Percentiles rank a stretch among this genome's conserved stretches.
Conservation (phyloP, 768 basidiomycete species). For the Strobilomyces confusus region DNA sequence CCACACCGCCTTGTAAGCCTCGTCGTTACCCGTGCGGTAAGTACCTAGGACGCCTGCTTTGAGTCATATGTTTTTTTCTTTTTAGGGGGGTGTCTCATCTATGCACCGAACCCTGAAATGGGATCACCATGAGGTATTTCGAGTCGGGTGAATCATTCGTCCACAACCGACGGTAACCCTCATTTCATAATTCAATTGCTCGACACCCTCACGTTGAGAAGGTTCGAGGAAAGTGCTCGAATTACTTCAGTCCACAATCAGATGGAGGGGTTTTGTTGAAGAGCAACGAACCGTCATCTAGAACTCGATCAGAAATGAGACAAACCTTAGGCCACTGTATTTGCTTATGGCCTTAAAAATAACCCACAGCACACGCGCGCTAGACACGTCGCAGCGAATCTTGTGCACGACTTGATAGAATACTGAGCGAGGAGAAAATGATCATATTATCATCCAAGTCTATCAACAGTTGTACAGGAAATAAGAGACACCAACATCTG, state of each 20-base stretch:
- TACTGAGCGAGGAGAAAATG: background rate
- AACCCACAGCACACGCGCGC: too few relatives aligned
- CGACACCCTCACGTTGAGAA: background rate
- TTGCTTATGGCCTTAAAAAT: too few relatives aligned
- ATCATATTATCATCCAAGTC: background rate
- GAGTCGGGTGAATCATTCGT: background rate
- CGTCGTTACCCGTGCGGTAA: conserved; percentile 6
- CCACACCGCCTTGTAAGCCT: conserved; percentile 3
- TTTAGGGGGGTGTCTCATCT: background rate
- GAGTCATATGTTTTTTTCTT: background rate
- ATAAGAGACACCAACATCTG: background rate
- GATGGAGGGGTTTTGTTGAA: too few relatives aligned
- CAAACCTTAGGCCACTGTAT: too few relatives aligned
- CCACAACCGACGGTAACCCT: background rate
- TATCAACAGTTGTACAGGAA: background rate
- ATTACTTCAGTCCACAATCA: too few relatives aligned
- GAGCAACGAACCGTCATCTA: too few relatives aligned
- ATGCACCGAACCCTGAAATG: too few relatives aligned
- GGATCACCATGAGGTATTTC: too few relatives aligned
- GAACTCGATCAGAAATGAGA: too few relatives aligned
- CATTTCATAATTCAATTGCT: conserved; percentile 10
- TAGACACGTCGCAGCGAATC: too few relatives aligned
- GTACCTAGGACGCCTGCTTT: background rate
- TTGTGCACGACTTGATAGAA: background rate
- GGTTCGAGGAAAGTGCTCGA: too few relatives aligned